These are phyloP conservation scores for Actinidia polygama DNA, from an alignment of 179 eudicot species.

Conservation along the genomic window DNA sequence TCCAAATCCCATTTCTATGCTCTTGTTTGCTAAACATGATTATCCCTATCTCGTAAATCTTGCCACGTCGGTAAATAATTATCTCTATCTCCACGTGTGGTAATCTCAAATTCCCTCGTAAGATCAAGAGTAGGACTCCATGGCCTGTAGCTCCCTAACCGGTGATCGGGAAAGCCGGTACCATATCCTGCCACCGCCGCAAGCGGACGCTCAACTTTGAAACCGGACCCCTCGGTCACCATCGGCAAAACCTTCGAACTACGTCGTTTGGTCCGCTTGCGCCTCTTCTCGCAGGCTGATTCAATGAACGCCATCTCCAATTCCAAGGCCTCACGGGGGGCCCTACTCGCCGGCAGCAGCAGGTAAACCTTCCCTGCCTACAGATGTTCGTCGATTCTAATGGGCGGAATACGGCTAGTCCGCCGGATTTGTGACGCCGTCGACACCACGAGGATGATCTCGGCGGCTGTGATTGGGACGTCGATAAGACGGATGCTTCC, in stretches of 20 bases:
- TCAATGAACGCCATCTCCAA: slow-evolving; percentile 25
- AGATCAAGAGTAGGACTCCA: slow-evolving; percentile 31
- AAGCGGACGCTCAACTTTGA: not conserved
- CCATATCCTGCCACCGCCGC: not conserved
- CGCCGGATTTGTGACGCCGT: slow-evolving; percentile 18
- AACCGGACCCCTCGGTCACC: not conserved
- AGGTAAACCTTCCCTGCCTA: slow-evolving; percentile 25
- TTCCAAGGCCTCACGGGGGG: slow-evolving; percentile 19
- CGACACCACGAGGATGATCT: too few relatives aligned
- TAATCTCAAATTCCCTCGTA: slow-evolving; percentile 14
- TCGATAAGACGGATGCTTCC: too few relatives aligned
- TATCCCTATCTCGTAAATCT: too few relatives aligned
- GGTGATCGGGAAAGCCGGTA: slow-evolving; percentile 15
- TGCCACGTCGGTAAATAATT: too few relatives aligned
- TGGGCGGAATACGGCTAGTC: slow-evolving; percentile 20
- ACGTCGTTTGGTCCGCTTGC: not conserved
- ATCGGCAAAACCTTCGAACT: slow-evolving; percentile 27
- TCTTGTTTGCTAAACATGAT: too few relatives aligned
- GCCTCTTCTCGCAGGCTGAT: slow-evolving; percentile 5
- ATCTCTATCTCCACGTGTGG: not conserved
- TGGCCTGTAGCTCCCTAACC: slow-evolving; percentile 1
- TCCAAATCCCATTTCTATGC: too few relatives aligned
- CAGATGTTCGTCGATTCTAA: slow-evolving; percentile 32
- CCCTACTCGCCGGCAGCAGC: slow-evolving; percentile 26
- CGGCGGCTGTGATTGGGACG: too few relatives aligned